Conservation (phyloP, 2,329 filamentous ascomycete genomes). For the Fusarium buxicola region DNA sequence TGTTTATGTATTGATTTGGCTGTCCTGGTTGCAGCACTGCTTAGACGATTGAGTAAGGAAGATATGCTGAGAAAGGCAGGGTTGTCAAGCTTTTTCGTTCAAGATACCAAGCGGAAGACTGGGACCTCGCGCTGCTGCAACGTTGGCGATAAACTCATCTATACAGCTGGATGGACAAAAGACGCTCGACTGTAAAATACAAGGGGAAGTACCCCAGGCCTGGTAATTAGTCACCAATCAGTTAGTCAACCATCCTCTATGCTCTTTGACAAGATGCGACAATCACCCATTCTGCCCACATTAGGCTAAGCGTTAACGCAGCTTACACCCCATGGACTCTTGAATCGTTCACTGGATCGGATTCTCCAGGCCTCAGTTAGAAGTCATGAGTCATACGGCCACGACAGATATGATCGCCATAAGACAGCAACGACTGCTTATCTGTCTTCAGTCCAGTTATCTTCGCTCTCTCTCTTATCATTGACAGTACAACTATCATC, state of each 20-base stretch:
- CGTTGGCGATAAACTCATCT: neutral
- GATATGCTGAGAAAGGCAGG: neutral
- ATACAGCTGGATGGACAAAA: neutral
- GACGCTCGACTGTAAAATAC: too few species aligned
- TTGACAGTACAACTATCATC: too few species aligned
- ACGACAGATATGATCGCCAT: neutral
- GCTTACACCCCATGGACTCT: neutral
- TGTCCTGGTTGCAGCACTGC: neutral
- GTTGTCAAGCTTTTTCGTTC: slow-evolving; percentile 1
- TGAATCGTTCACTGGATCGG: neutral
- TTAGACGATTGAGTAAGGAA: neutral
- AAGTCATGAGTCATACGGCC: too few species aligned
- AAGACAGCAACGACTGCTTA: too few species aligned
- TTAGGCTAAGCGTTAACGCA: neutral
- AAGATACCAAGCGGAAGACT: neutral
- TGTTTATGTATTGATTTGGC: too few species aligned
- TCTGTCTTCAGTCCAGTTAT: too few species aligned
- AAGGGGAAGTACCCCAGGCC: too few species aligned
- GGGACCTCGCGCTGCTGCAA: neutral
- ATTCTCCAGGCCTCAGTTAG: neutral
- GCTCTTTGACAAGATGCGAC: too few species aligned
- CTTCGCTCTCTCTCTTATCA: neutral
- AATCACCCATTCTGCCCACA: neutral
- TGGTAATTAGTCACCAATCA: too few species aligned
- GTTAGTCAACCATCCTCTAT: too few species aligned